Conservation (phyloP, 495 filamentous ascomycete genomes). For the Neohortaea acidophila region DNA sequence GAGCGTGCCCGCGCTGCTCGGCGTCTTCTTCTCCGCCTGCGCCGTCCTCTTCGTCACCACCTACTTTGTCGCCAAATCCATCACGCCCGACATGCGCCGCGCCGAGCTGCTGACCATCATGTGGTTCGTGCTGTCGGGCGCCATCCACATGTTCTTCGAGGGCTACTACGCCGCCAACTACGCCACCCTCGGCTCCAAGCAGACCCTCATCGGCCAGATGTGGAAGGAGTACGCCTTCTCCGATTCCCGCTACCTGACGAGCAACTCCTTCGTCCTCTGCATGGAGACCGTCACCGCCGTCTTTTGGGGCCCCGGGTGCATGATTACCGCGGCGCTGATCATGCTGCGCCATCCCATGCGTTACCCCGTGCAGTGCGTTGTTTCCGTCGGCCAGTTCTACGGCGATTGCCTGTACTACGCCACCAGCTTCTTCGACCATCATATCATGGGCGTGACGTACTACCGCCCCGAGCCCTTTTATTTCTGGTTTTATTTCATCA, state of each 20-base stretch:
- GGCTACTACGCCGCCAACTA: slow-evolving; percentile 65
- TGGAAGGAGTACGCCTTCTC: slow-evolving; percentile 84
- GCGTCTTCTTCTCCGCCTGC: slow-evolving; percentile 32
- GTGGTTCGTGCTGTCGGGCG: slow-evolving; percentile 49
- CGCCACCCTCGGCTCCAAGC: slow-evolving; percentile 38
- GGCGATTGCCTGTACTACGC: slow-evolving; percentile 75
- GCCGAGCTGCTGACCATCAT: slow-evolving; percentile 39
- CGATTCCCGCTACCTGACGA: slow-evolving; percentile 68
- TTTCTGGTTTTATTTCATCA: slow-evolving; percentile 78
- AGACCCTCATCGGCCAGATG: slow-evolving; percentile 58
- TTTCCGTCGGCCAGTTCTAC: slow-evolving; percentile 70
- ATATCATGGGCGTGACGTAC: slow-evolving; percentile 40
- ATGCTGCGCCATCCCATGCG: slow-evolving; percentile 43
- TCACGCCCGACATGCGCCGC: slow-evolving; percentile 28
- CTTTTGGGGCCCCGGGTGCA: slow-evolving; percentile 71
- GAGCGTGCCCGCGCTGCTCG: slow-evolving; percentile 34
- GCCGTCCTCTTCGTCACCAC: slow-evolving; percentile 33
- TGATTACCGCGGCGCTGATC: slow-evolving; percentile 47
- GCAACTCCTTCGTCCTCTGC: slow-evolving; percentile 65
- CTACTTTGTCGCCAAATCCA: slow-evolving; percentile 28
- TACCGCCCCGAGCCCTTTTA: slow-evolving; percentile 66
- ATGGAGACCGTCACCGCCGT: slow-evolving; percentile 75
- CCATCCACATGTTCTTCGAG: slow-evolving; percentile 67
- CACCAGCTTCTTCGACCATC: slow-evolving; percentile 57
- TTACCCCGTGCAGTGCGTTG: slow-evolving; percentile 55